These are phyloP conservation scores for Epichloe sibirici DNA, from an alignment of 2,329 filamentous ascomycete genomes.

Conservation along the genomic window DNA sequence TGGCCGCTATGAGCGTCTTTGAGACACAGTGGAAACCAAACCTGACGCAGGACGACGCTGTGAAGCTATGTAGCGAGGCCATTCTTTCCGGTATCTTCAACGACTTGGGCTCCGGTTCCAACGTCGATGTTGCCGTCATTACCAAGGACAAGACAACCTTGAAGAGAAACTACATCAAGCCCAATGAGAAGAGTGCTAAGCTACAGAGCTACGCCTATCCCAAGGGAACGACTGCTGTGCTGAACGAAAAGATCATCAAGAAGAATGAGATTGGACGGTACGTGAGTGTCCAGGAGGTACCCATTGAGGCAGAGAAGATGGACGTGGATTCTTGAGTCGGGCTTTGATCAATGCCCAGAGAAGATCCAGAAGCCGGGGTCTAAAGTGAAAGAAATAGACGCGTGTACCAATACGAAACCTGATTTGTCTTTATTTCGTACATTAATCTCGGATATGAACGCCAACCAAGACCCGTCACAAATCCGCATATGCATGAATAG, in stretches of 20 bases:
- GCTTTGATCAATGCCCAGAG: not conserved
- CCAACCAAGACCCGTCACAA: not conserved
- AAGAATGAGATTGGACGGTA: constrained; percentile 92
- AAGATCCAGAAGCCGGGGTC: not conserved
- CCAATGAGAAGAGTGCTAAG: constrained; percentile 85
- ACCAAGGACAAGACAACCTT: constrained; percentile 90
- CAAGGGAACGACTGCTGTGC: constrained; percentile 83
- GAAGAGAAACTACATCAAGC: constrained; percentile 83
- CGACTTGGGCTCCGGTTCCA: constrained; percentile 91
- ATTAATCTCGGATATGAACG: not conserved
- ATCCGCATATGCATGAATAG: too few relatives aligned
- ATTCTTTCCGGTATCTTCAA: constrained; percentile 98
- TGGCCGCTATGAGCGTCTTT: constrained; percentile 96
- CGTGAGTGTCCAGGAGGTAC: constrained; percentile 79
- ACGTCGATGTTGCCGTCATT: constrained; percentile 94
- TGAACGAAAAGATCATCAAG: constrained; percentile 93
- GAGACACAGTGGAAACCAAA: constrained; percentile 87
- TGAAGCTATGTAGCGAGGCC: constrained; percentile 71
- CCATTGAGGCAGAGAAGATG: constrained; percentile 58
- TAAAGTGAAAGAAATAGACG: not conserved
- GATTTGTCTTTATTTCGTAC: not conserved
- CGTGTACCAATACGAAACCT: constrained; percentile 4
- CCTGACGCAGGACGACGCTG: constrained; percentile 66
- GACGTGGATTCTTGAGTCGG: constrained; percentile 45
- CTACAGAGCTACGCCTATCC: constrained; percentile 85